Conservation (phyloP, 805 yeast genomes). For the Saturnispora kantuleensis region DNA sequence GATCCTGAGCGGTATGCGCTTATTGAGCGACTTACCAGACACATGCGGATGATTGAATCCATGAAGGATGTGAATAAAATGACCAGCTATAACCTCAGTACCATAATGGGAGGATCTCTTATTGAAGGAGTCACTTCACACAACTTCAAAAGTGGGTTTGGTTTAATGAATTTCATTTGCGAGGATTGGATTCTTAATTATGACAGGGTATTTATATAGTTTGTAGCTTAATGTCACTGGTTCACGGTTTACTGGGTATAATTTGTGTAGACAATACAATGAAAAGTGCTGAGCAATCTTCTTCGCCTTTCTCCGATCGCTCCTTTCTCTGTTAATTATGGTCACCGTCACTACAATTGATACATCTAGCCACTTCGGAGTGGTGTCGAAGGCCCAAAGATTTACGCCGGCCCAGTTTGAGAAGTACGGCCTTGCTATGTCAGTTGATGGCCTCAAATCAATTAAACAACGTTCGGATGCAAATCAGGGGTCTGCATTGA, state of each 20-base stretch:
- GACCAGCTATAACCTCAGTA: slow-evolving; percentile 85
- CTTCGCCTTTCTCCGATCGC: no score
- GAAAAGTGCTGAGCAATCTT: no score
- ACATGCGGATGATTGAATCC: slow-evolving; percentile 58
- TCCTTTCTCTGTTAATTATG: not conserved
- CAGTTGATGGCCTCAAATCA: slow-evolving; percentile 63
- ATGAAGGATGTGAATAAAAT: slow-evolving; percentile 66
- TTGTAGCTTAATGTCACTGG: no score
- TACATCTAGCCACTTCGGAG: no score
- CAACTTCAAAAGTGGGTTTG: slow-evolving; percentile 37
- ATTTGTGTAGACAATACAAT: no score
- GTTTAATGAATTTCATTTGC: slow-evolving; percentile 43
- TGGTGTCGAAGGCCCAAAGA: slow-evolving; percentile 28
- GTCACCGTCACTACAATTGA: not conserved
- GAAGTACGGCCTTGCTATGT: slow-evolving; percentile 65
- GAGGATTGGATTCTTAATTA: slow-evolving; percentile 40
- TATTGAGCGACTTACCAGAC: slow-evolving; percentile 56
- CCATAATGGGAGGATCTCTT: slow-evolving; percentile 66
- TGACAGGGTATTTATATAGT: slow-evolving; percentile 26
- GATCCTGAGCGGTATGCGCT: slow-evolving; percentile 38
- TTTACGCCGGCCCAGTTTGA: slow-evolving; percentile 60
- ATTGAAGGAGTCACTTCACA: slow-evolving; percentile 46
- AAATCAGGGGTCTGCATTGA: slow-evolving; percentile 90
- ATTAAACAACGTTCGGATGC: slow-evolving; percentile 43
- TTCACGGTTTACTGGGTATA: no score